Evolutionary conservation across 2,329 filamentous ascomycete genomes (phyloP), one percentile per base, ranked within the genome.

Genomic region (Penicillium verrucosum): DNA sequence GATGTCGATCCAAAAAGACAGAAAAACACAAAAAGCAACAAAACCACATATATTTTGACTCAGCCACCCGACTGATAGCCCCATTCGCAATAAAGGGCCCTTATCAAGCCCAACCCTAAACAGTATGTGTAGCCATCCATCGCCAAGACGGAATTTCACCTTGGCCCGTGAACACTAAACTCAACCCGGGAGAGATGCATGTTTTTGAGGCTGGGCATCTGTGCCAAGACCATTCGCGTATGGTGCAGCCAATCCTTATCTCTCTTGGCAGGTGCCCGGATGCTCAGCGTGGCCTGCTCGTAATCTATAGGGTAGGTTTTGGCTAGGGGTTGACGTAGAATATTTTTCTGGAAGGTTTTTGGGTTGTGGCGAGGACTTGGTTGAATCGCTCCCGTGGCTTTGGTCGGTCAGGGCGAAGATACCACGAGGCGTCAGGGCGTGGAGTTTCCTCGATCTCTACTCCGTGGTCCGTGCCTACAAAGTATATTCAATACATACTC

Each of bases 161-260:
- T 54, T 54, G 29, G 44, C 36, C 18, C 6, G 3, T 25, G n/a
- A 43, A 23, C 32, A 25, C 52, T 55, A 51, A 29, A 14, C 38
- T 32, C 10, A 32, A 37, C n/a, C 7, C n/a, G 38, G 37, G 12
- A 4, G 21, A 43, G 29, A 34, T 43, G 23, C 23, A 43, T 14
- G 14, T 37, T 37, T 38, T 25, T 4, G 38, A 18, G n/a, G 14
- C 30, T 32, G 30, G 27, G 30, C 32, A 21, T 27, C 18, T 21
- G n/a, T 27, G 30, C 46, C 38, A 51, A 55, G 46, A n/a, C 9
- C 6, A 10, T n/a, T n/a, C 12, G 12, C 11, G 14, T 16, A 11
- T 30, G 38, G 11, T 25, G 14, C 30, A 12, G n/a, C 46, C 52
- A 55, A 55, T 51, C 18, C 30, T 55, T 55, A 55, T 55, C 37